phyloP scores from a whole-genome alignment of 768 basidiomycete genomes.

The Boletus edulis region DNA sequence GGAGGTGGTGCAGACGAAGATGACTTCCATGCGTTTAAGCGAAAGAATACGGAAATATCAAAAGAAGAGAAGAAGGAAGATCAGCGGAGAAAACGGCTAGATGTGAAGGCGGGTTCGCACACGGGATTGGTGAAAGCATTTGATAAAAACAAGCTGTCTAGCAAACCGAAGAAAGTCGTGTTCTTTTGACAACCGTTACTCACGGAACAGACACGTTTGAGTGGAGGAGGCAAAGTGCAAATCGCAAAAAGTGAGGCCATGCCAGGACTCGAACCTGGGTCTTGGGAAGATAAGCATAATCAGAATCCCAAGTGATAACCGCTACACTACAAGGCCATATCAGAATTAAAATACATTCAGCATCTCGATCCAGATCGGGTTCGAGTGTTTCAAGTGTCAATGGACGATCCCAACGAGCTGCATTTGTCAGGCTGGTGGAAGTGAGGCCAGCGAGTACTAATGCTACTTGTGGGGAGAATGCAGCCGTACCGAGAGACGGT shows the following conservation, averaged over 20 bases:
- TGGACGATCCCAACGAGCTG: too few species aligned
- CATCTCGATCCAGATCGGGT: too few species aligned
- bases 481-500: too few species aligned
- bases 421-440: too few species aligned
- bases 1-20: constrained; percentile 89
- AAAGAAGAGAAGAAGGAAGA: constrained; percentile 53
- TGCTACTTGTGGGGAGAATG: too few species aligned
- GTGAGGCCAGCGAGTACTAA: too few species aligned
- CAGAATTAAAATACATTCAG: too few species aligned
- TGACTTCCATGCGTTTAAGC: constrained; percentile 83
- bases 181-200: constrained; percentile 34
- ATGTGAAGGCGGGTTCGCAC: constrained; percentile 44
- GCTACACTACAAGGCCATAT: constrained; percentile 35
- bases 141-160: constrained; percentile 25
- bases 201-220: too few species aligned
- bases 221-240: too few species aligned
- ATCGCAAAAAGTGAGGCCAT: constrained; percentile 17
- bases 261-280: constrained; percentile 34
- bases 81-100: constrained; percentile 39
- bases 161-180: constrained; percentile 45
- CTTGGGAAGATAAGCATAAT: constrained; percentile 23
- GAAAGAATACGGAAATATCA: constrained; percentile 59
- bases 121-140: constrained; percentile 39
- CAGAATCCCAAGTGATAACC: constrained; percentile 42
- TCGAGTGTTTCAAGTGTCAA: neutral